phyloP scores from a whole-genome alignment of 805 yeast species.

The Candida ovalis region DNA sequence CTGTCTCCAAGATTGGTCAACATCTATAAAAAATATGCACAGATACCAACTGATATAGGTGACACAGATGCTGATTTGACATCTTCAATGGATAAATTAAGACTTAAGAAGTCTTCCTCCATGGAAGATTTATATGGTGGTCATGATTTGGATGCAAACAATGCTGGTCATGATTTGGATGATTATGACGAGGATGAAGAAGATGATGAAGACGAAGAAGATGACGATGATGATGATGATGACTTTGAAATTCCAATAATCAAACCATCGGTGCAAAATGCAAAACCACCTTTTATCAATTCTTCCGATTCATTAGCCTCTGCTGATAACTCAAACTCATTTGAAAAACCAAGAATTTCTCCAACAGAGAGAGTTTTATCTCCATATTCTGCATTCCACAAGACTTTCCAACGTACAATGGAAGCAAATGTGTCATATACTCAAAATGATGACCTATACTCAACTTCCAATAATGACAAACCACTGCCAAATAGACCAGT shows the following conservation, averaged over 20 bases:
- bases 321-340: background rate
- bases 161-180: background rate
- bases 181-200: constrained; percentile 1
- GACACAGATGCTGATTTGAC: constrained; percentile 3
- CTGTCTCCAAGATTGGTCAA: constrained; percentile 28
- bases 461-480: background rate
- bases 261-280: constrained; percentile 7
- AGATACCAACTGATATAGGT: constrained; percentile 20
- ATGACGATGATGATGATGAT: constrained; percentile 18
- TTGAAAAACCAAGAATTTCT: background rate
- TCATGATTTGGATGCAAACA: constrained; percentile 19
- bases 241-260: constrained; percentile 20
- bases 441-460: background rate
- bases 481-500: constrained; percentile 5
- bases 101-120: constrained; percentile 2
- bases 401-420: constrained; percentile 27
- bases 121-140: constrained; percentile 1
- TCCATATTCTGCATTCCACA: constrained; percentile 34
- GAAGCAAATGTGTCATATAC: constrained; percentile 9
- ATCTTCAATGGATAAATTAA: constrained; percentile 6
- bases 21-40: constrained; percentile 32
- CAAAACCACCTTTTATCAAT: background rate
- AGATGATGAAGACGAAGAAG: constrained; percentile 8
- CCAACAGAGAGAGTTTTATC: constrained; percentile 26
- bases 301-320: background rate